Base-by-base conservation (phyloP, 2,329 filamentous ascomycete genomes). In the Ophiosphaerella herpotricha region DNA sequence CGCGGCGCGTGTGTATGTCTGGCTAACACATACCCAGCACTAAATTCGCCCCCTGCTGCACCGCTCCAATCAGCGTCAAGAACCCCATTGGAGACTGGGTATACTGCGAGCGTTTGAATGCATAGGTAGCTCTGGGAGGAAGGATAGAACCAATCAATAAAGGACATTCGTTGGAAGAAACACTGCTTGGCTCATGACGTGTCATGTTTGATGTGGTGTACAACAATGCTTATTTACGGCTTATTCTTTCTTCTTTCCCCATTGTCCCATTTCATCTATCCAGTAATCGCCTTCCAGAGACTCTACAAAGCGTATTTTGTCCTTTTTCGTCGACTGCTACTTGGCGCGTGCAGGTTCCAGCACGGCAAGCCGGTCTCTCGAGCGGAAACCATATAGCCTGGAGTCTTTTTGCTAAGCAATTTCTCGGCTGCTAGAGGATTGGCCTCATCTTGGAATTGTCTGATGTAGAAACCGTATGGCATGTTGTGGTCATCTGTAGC, bases 391-490 rank as follows among this genome's bases (percentile, higher is more conserved):
- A 9, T 13, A 9, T 21, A 2, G 1, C 36, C 36, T 5, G 7
- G 16, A 9, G 13, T 6, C 3, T 9, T 42, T 13, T 33, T 9
- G 12, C 8, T 7, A 8, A 12, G 14, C 21, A 24, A 5, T 12
- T 35, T 32, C 41, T 52, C 41, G 8, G 45, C 49, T 23, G 31
- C 24, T 14, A 48, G 31, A 11, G 45, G 45, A 14, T 48, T 18
- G 11, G 44, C 23, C 3, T 44, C 26, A 11, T 6, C 11, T 18
- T 36, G 34, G 39, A 52, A 43, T 8, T 26, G 7, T n/a, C 35
- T 26, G 7, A 45, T 38, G 43, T 45, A 52, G 16, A 32, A 24
- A 14, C 23, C 24, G 5, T 3, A 39, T 13, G 33, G 26, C 43
- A 21, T 38, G 13, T 29, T 32, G 12, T 29, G 26, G 2, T 36